These are phyloP conservation scores for Breynia disticha DNA, from an alignment of 441 rosid species.

Conservation along the genomic window DNA sequence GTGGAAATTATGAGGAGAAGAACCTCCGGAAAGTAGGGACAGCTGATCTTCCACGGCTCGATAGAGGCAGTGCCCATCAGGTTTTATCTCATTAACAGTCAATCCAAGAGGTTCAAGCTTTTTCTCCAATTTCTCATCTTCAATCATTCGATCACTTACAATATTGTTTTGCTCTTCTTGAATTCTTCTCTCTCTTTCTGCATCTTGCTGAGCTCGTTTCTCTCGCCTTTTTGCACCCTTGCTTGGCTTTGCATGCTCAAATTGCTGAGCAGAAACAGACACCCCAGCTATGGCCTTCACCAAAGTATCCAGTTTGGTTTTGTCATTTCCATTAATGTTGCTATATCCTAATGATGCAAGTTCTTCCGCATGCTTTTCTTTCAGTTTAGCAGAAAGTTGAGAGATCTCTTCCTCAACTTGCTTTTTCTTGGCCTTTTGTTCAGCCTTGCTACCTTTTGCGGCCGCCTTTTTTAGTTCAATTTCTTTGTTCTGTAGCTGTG, in stretches of 20 bases:
- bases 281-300: constrained; percentile 88
- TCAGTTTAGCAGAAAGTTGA: constrained; percentile 58
- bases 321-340: constrained; percentile 35
- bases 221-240: constrained; percentile 69
- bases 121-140: constrained; percentile 49
- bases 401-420: constrained; percentile 80
- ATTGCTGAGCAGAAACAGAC: constrained; percentile 39
- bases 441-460: constrained; percentile 95
- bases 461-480: constrained; percentile 75
- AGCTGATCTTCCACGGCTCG: constrained; percentile 85
- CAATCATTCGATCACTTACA: constrained; percentile 56
- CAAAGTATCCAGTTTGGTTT: constrained; percentile 53
- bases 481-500: constrained; percentile 75
- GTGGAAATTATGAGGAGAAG: constrained; percentile 56
- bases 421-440: constrained; percentile 95
- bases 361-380: constrained; percentile 67
- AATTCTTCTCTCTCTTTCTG: constrained; percentile 75
- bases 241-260: constrained; percentile 56
- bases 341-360: constrained; percentile 67
- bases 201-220: constrained; percentile 87
- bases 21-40: constrained; percentile 43
- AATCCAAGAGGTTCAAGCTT: constrained; percentile 74
- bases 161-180: constrained; percentile 76
- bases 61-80: constrained; percentile 90
- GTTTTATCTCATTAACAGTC: constrained; percentile 59